phyloP scores from a whole-genome alignment of 139 green algal genomes.

The Diplosphaera chodatii region DNA sequence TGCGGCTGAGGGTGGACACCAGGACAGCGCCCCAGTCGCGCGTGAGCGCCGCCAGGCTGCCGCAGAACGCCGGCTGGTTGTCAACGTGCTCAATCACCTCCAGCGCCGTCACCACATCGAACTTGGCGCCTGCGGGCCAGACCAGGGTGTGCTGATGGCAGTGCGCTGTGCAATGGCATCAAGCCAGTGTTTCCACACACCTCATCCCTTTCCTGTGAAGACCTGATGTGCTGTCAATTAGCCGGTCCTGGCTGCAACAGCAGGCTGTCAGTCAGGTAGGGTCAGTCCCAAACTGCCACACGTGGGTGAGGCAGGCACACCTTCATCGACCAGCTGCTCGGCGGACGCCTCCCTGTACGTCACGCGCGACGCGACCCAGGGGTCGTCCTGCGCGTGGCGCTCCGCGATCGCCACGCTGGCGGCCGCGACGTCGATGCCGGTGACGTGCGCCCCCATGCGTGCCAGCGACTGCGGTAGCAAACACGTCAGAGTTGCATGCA shows the following conservation, averaged over 20 bases:
- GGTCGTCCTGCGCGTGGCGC: conserved; percentile 29
- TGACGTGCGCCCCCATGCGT: conserved; percentile 62
- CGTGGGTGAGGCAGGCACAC: conserved; percentile 2
- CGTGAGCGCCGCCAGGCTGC: conserved; percentile 17
- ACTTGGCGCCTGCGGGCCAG: conserved; percentile 30
- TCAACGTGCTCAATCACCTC: conserved; percentile 74
- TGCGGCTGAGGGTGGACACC: conserved; percentile 88
- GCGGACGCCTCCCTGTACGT: conserved; percentile 14
- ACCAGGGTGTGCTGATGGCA: too few relatives aligned
- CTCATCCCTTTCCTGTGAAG: too few relatives aligned
- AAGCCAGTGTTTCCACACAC: too few relatives aligned
- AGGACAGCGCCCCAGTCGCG: conserved; percentile 43
- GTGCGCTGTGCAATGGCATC: too few relatives aligned
- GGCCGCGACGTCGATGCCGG: conserved; percentile 49
- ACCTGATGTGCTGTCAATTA: too few relatives aligned
- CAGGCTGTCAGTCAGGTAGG: too few relatives aligned
- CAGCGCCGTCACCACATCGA: conserved; percentile 53
- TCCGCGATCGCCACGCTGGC: conserved; percentile 27
- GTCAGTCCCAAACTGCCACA: too few relatives aligned
- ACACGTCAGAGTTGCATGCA: too few relatives aligned
- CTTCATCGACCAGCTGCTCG: conserved; percentile 39
- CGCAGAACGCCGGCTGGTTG: conserved; percentile 36
- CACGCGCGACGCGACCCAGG: conserved; percentile 18
- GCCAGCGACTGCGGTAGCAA: conserved; percentile 46
- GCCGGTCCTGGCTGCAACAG: too few relatives aligned